Base-by-base conservation (phyloP, 2,329 filamentous ascomycete genomes). In the Penicillium sp. region DNA sequence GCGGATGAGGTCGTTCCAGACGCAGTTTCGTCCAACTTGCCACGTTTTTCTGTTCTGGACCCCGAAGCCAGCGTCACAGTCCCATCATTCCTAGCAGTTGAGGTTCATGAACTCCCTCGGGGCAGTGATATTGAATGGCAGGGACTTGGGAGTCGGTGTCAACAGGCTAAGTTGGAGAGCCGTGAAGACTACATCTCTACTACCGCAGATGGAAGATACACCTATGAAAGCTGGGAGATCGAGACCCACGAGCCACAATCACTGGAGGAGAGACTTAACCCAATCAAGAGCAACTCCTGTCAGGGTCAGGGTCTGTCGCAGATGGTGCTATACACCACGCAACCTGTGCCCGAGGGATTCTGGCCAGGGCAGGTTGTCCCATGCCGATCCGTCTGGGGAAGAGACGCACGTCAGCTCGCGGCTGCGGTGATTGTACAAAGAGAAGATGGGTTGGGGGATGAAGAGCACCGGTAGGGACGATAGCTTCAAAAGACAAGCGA, bases 111-210 rank as follows among this genome's bases (percentile, higher is more conserved):
- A 50, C 73, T 98, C 9, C 93, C 93, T 1, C 78, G 87, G 14
- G 73, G 71, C 11, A 84, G 84, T 18, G 74, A 74, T 25, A 79
- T 96, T 8, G 93, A 98, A 69, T 98, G 91, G 90, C 84, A 87
- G 52, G 83, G 84, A 41, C 59, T 79, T 3, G 86, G 87, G 0
- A 63, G 85, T 5, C 64, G 67, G 9, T 63, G 65, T 18, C 43
- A 65, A 11, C 49, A 54, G 14, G 33, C 64, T 35, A 50, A 43
- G 8, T 28, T 65, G 15, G 42, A 49, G 16, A 37, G 33, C 15
- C 40, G 49, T 41, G 49, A 42, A 14, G 51, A 47, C 27, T 48
- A 47, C 11, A 48, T 51, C 6, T 43, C 39, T 23, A 56, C 53
- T 15, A 56, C 46, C 17, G 50, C 57, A 4, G 50, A 59, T 26